Evolutionary conservation across 78 protist genomes (phyloP).

Genomic region (Ministeria vibrans): DNA sequence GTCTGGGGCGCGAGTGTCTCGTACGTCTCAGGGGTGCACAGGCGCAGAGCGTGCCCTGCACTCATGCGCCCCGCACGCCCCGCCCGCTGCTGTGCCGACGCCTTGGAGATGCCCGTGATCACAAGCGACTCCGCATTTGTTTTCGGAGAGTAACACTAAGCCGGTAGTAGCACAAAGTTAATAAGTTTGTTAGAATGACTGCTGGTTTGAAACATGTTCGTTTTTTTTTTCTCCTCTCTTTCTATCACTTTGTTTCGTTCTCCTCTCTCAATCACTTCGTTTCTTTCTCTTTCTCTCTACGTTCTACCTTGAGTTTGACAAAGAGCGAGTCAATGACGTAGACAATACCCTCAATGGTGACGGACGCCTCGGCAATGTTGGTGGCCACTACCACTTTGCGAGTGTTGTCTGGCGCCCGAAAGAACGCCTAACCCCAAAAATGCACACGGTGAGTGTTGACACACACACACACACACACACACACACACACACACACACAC

Average conservation of each 20-base stretch:
- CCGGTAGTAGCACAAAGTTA: too few relatives aligned
- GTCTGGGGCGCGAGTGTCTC: slow-evolving; percentile 1
- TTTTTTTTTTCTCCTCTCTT: too few relatives aligned
- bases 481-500: neutral
- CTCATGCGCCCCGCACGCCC: slow-evolving; percentile 93
- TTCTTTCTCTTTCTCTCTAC: too few relatives aligned
- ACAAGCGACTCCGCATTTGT: slow-evolving; percentile 84
- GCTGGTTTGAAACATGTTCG: too few relatives aligned
- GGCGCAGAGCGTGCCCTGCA: slow-evolving; percentile 53
- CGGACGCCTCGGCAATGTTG: slow-evolving; percentile 91
- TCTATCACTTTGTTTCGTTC: too few relatives aligned
- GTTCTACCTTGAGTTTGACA: slow-evolving; percentile 60
- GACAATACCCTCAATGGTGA: slow-evolving; percentile 87
- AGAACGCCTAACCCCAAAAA: too few relatives aligned
- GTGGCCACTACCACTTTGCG: slow-evolving; percentile 88
- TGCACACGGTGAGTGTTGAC: too few relatives aligned
- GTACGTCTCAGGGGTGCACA: slow-evolving; percentile 1
- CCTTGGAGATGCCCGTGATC: slow-evolving; percentile 24
- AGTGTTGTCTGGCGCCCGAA: slow-evolving; percentile 20
- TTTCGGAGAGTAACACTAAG: slow-evolving; percentile 51
- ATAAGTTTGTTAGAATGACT: too few relatives aligned
- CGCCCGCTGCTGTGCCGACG: slow-evolving; percentile 80
- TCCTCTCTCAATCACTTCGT: too few relatives aligned
- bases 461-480: neutral
- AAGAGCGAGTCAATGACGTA: slow-evolving; percentile 91